These are phyloP conservation scores for Pleurotus salmoneostramineus DNA, from an alignment of 768 basidiomycete genomes.

Conservation along the genomic window DNA sequence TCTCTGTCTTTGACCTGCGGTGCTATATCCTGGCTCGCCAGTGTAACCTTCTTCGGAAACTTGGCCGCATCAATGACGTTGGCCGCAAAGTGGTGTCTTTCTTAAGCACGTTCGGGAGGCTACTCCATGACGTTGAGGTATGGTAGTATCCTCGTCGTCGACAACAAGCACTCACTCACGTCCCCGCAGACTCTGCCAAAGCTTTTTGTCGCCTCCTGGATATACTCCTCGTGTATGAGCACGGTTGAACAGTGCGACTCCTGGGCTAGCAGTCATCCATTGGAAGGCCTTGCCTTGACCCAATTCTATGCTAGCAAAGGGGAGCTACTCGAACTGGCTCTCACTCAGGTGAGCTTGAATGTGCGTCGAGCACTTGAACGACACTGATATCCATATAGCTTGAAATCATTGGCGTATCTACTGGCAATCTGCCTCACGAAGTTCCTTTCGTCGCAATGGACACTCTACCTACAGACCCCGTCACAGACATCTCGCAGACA, in stretches of 20 bases:
- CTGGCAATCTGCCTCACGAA: conserved; percentile 64
- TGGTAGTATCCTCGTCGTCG: conserved; percentile 28
- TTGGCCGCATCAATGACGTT: conserved; percentile 67
- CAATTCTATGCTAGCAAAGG: conserved; percentile 75
- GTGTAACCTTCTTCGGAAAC: conserved; percentile 67
- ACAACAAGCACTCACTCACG: conserved; percentile 3
- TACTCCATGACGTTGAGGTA: conserved; percentile 76
- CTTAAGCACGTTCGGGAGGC: conserved; percentile 70
- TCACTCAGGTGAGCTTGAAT: conserved; percentile 61
- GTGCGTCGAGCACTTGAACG: background rate
- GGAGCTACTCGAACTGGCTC: conserved; percentile 87
- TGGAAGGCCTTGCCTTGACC: conserved; percentile 43
- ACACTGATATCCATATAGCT: conserved; percentile 46
- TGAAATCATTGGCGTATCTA: conserved; percentile 75
- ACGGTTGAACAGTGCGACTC: conserved; percentile 75
- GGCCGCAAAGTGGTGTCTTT: conserved; percentile 71
- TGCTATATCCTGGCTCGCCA: conserved; percentile 88
- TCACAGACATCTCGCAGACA: conserved; percentile 15
- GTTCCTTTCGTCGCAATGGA: conserved; percentile 70
- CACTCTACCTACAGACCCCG: conserved; percentile 8
- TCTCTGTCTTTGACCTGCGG: conserved; percentile 92
- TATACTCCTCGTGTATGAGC: conserved; percentile 83
- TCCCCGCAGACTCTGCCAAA: conserved; percentile 47
- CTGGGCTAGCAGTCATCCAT: conserved; percentile 53
- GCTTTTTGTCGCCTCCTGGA: conserved; percentile 91